Percentiles rank a stretch among this genome's conserved stretches.
Evolutionary conservation across 495 filamentous ascomycete species (phyloP).

Genomic region (Collariella sp.): DNA sequence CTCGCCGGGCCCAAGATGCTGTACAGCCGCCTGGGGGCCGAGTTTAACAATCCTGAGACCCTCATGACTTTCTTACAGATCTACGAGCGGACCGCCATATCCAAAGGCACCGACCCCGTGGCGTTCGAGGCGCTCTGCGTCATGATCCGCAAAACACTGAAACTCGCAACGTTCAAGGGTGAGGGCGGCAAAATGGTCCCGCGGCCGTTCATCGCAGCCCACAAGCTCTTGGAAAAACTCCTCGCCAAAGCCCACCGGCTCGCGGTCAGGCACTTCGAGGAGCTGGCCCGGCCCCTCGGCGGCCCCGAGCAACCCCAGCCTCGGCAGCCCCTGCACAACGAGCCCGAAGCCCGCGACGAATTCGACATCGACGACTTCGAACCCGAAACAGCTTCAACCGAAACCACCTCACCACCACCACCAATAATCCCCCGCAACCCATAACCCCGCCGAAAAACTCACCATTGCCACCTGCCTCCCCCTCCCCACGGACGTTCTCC

Average conservation of each 20-base stretch:
- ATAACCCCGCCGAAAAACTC: too few relatives aligned
- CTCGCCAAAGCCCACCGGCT: background rate
- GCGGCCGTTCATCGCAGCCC: background rate
- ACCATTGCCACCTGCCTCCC: too few relatives aligned
- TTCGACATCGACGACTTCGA: background rate
- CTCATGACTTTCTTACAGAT: conserved; percentile 14
- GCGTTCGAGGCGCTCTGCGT: conserved; percentile 17
- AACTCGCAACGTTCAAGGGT: conserved; percentile 3
- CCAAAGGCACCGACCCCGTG: conserved; percentile 12
- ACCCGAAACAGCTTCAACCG: background rate
- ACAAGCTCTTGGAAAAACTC: conserved; percentile 4
- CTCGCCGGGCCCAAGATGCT: conserved; percentile 16
- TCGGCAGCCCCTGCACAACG: background rate
- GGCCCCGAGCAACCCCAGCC: too few relatives aligned
- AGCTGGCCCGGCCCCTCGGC: background rate
- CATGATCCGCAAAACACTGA: conserved; percentile 18
- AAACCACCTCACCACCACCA: too few relatives aligned
- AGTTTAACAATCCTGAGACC: conserved; percentile 10
- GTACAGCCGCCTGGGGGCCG: conserved; percentile 2
- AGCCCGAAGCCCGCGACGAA: background rate
- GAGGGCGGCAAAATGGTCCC: background rate
- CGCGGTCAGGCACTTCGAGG: background rate
- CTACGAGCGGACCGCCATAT: conserved; percentile 4
- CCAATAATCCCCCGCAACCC: too few relatives aligned
- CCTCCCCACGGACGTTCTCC: conserved; percentile 5